A percentile compares a stretch with the other conserved stretches of the same genome.
These are phyloP conservation scores for Eucalyptus decipiens DNA, from an alignment of 345 rosid genomes.

Conservation along the genomic window DNA sequence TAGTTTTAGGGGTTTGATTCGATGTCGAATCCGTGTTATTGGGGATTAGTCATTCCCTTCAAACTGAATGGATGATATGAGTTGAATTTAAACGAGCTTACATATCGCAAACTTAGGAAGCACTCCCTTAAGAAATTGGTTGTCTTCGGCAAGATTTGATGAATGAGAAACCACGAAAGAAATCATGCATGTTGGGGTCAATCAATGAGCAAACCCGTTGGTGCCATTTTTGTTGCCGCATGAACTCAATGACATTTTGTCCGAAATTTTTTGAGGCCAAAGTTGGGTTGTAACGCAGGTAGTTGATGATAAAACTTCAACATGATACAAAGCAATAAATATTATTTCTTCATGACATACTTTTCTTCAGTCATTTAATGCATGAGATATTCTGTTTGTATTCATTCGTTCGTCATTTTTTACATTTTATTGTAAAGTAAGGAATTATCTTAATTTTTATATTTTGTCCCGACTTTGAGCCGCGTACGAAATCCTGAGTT, in stretches of 20 bases:
- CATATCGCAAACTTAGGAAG: neutral
- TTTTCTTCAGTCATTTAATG: neutral
- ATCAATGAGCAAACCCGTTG: neutral
- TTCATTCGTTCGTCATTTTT: fast-evolving
- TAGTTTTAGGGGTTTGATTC: no score
- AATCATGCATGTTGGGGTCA: neutral
- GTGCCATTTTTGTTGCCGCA: neutral
- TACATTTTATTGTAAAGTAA: neutral
- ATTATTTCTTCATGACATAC: neutral
- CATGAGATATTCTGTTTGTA: fast-evolving
- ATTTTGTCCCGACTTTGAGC: neutral
- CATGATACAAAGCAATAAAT: neutral
- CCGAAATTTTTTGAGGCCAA: neutral
- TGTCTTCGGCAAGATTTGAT: neutral
- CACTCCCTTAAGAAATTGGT: neutral
- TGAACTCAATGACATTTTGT: neutral
- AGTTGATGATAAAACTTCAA: neutral
- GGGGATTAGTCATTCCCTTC: no score
- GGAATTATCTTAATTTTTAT: neutral
- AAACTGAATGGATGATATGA: neutral
- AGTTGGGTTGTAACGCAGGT: neutral
- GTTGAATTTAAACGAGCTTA: neutral
- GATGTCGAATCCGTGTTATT: no score
- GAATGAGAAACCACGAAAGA: neutral
- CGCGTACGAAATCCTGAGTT: neutral